Percentiles rank a stretch among this genome's conserved stretches.
These are phyloP conservation scores for Colletotrichum godetiae DNA, from an alignment of 2,329 filamentous ascomycete genomes.

Conservation along the genomic window DNA sequence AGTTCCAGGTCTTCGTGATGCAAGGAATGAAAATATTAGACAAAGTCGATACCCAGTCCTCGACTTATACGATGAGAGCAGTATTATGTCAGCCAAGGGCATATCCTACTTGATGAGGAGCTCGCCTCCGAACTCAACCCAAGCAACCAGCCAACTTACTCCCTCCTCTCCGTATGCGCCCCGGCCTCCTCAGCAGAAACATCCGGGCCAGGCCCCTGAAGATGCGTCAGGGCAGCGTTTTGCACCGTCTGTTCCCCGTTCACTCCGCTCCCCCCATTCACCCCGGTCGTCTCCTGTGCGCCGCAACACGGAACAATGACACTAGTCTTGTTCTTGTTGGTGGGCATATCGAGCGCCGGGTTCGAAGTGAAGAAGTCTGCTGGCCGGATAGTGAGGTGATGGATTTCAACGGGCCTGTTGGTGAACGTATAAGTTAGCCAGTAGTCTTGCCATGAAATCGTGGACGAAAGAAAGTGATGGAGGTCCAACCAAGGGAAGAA, in stretches of 20 bases:
- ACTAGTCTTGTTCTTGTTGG: constrained; percentile 50
- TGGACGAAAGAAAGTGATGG: neutral
- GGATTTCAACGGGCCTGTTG: constrained; percentile 58
- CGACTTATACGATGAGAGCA: too few relatives aligned
- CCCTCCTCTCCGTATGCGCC: constrained; percentile 28
- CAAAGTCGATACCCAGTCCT: too few relatives aligned
- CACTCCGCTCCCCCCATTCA: neutral
- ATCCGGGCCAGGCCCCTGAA: constrained; percentile 46
- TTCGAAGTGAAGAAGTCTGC: constrained; percentile 60
- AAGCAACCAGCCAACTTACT: neutral
- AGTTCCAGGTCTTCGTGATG: too few relatives aligned
- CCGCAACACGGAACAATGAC: constrained; percentile 52
- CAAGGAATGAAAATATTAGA: too few relatives aligned
- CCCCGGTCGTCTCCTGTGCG: neutral
- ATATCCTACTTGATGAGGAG: too few relatives aligned
- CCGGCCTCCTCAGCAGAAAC: constrained; percentile 38
- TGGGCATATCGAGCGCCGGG: constrained; percentile 58
- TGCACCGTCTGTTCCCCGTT: constrained; percentile 41
- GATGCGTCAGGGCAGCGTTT: constrained; percentile 44
- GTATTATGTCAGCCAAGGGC: too few relatives aligned
- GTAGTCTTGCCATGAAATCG: neutral
- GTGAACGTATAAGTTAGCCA: neutral
- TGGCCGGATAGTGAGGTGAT: constrained; percentile 57
- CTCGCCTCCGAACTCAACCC: too few relatives aligned
- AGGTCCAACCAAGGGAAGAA: neutral